A percentile compares a stretch with the other conserved stretches of the same genome.
phyloP scores from a whole-genome alignment of 345 rosid species.

The Schrenkiella parvula region DNA sequence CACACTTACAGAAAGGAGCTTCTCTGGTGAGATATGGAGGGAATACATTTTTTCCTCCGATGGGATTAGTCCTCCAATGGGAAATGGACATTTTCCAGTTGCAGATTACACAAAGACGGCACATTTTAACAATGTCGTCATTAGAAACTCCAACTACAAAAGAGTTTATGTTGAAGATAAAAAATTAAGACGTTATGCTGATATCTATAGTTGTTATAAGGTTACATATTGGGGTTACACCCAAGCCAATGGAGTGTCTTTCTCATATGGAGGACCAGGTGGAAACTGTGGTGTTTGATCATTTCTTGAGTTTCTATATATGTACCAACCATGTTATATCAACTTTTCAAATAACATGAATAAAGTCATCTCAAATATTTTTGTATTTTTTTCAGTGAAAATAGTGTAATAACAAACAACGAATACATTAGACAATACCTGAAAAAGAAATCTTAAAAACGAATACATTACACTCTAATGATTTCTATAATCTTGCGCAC shows the following conservation, averaged over 20 bases:
- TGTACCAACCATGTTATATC: background rate
- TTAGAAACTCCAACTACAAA: background rate
- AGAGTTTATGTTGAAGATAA: background rate
- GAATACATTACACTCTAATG: too few relatives aligned
- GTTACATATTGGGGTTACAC: background rate
- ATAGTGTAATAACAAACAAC: background rate
- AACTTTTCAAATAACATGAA: background rate
- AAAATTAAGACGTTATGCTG: background rate
- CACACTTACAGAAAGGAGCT: slow-evolving; percentile 5
- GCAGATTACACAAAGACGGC: background rate
- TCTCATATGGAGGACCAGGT: slow-evolving; percentile 24
- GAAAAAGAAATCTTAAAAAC: too few relatives aligned
- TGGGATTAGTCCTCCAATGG: slow-evolving; percentile 19
- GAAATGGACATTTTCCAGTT: slow-evolving; percentile 11
- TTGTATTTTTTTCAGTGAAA: background rate
- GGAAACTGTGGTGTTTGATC: background rate
- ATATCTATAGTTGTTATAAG: background rate
- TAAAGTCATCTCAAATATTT: background rate
- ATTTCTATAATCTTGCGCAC: too few relatives aligned
- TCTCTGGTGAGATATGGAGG: slow-evolving; percentile 20
- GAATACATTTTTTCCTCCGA: background rate
- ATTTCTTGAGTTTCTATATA: background rate
- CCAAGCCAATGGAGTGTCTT: background rate
- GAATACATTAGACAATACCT: too few relatives aligned
- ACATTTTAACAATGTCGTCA: background rate